Percentiles rank a stretch among this genome's conserved stretches.
phyloP scores from a whole-genome alignment of 1,284 basidiomycete genomes.

The Agaricales sp. region DNA sequence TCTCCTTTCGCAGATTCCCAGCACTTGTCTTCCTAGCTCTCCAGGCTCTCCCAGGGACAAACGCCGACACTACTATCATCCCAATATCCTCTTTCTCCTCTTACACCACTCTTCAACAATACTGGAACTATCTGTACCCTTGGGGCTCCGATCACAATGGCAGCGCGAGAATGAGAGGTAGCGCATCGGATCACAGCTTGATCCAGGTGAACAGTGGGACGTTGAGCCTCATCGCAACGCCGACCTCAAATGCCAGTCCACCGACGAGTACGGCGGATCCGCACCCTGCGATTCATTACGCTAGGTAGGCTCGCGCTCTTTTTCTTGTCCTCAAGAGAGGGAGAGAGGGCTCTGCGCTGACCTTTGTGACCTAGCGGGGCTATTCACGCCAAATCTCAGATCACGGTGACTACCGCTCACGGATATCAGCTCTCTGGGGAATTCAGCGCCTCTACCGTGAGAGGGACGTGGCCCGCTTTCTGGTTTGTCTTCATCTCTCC shows the following conservation, averaged over 20 bases:
- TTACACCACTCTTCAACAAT: slow-evolving; percentile 24
- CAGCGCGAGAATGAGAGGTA: slow-evolving; percentile 32
- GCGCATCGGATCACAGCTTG: slow-evolving; percentile 25
- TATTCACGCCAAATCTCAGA: slow-evolving; percentile 29
- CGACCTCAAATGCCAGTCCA: slow-evolving; percentile 25
- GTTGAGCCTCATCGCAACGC: slow-evolving; percentile 29
- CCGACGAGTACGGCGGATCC: slow-evolving; percentile 29
- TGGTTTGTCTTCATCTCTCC: neutral
- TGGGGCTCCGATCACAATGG: slow-evolving; percentile 38
- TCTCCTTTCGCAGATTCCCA: neutral
- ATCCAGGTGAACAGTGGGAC: slow-evolving; percentile 26
- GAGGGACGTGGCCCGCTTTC: slow-evolving; percentile 4
- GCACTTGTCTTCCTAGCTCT: slow-evolving; percentile 1
- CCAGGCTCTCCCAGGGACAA: slow-evolving; percentile 5
- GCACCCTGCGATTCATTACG: slow-evolving; percentile 28
- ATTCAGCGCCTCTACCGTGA: slow-evolving; percentile 28
- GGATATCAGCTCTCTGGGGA: slow-evolving; percentile 29
- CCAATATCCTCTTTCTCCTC: slow-evolving; percentile 28
- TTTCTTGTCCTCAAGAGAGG: too few species aligned
- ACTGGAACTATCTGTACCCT: slow-evolving; percentile 32
- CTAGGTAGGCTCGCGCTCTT: slow-evolving; percentile 16
- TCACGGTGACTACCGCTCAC: slow-evolving; percentile 25
- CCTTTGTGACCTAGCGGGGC: slow-evolving; percentile 23
- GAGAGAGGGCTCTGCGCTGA: too few species aligned
- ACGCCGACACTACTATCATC: slow-evolving; percentile 27